Base-by-base conservation (phyloP, 108 stramenopile genomes). In the Skeletonema tropicum region DNA sequence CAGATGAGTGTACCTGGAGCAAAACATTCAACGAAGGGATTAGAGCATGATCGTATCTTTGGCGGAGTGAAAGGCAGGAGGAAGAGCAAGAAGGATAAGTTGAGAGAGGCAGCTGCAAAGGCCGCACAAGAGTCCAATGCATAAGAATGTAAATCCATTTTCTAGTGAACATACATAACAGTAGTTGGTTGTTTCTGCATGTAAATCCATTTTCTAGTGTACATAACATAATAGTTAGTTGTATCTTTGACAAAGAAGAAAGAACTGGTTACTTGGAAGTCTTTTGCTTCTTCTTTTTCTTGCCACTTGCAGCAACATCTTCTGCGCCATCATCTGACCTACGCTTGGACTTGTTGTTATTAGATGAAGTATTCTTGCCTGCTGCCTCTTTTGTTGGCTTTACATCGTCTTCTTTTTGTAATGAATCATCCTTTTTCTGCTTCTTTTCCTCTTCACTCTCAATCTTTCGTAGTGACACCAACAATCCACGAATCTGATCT, bases 71-170 rank as follows among this genome's bases (percentile, higher is more conserved):
- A 93, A 75, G 92, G 92, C 6, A 66, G 82, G 9, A 79, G 87
- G 48, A 91, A 88, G 70, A 89, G 83, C 64, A 93, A 93, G 71
- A 93, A 93, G 82, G 92, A 93, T 68, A 88, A 82, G 66, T 55
- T 87, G 67, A 75, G 92, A 17, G 88, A 93, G 70, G 68, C 82
- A 0, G 90, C 88, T 7, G 86, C 84, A 45, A 29, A 35, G 12
- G 68, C 46, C 15, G 69, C 69, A 15, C 58, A 35, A 58, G 59
- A 39, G 14, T 52, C 68, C 31, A 31, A 49, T 15, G 42, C 15
- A 45, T 45, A 45, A n/a, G 11, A 45, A 45, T 45, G 48, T 55
- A 55, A 55, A 55, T 49, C 48, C 19, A 49, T 49, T 21, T 49
- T 19, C 14, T 49, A 7, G 12, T 9, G 19, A 25, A 23, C 63